phyloP scores from a whole-genome alignment of 257 asterid species.

The Coffea canephora region DNA sequence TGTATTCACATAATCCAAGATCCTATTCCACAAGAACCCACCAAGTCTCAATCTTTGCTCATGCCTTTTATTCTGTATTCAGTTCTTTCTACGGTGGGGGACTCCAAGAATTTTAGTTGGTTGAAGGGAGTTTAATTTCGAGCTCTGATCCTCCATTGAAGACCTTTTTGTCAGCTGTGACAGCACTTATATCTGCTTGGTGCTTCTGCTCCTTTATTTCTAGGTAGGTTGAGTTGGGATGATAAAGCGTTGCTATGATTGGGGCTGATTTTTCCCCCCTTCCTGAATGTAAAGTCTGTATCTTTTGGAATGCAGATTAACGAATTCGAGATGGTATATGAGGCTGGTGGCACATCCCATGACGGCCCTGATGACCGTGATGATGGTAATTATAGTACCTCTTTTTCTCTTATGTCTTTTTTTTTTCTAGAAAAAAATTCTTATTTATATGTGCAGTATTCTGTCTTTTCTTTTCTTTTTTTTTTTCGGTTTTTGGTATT shows the following conservation, averaged over 20 bases:
- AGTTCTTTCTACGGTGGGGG: not conserved
- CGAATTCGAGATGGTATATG: slow-evolving; percentile 33
- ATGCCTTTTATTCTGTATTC: not conserved
- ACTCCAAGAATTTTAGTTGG: not conserved
- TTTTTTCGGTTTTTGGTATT: too few relatives aligned
- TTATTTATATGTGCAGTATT: too few relatives aligned
- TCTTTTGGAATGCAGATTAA: slow-evolving; percentile 20
- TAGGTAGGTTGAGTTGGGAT: slow-evolving; percentile 1
- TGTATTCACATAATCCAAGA: not conserved
- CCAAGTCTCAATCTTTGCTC: not conserved
- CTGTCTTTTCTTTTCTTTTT: too few relatives aligned
- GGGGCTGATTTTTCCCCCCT: not conserved
- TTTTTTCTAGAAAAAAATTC: too few relatives aligned
- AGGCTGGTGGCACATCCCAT: slow-evolving; percentile 36
- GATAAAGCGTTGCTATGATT: not conserved
- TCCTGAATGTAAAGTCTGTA: not conserved
- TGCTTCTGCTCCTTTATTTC: not conserved
- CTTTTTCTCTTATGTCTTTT: not conserved
- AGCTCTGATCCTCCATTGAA: not conserved
- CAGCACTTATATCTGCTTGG: not conserved
- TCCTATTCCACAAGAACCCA: not conserved
- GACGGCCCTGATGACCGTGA: slow-evolving; percentile 34
- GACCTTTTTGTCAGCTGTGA: slow-evolving; percentile 1
- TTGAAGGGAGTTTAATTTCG: not conserved
- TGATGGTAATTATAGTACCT: slow-evolving; percentile 31